Percentiles rank a stretch among this genome's conserved stretches.
phyloP scores from a whole-genome alignment of 2,329 filamentous ascomycete species.

The Stagonosporopsis chrysanthemi region DNA sequence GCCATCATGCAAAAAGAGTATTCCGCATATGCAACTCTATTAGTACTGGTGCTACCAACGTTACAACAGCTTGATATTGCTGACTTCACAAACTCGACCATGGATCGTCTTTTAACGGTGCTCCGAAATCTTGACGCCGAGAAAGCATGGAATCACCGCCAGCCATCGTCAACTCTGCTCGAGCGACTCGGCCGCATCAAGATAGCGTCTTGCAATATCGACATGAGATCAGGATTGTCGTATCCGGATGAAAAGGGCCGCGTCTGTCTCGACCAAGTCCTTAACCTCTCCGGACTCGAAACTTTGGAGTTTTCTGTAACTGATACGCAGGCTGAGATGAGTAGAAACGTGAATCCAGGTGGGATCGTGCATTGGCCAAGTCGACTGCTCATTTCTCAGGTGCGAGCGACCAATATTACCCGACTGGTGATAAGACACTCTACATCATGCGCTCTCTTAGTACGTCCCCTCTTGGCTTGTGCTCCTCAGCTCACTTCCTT shows the following conservation, averaged over 20 bases:
- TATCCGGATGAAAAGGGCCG: slow-evolving; percentile 12
- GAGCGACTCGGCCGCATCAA: slow-evolving; percentile 28
- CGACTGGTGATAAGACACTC: slow-evolving; percentile 32
- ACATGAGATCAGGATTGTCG: slow-evolving; percentile 22
- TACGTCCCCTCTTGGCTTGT: slow-evolving; percentile 20
- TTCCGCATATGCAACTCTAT: slow-evolving; percentile 34
- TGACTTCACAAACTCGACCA: slow-evolving; percentile 28
- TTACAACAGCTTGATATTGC: slow-evolving; percentile 28
- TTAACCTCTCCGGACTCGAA: slow-evolving; percentile 25
- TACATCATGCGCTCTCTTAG: slow-evolving; percentile 5
- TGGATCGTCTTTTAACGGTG: slow-evolving; percentile 28
- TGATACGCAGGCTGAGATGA: slow-evolving; percentile 6
- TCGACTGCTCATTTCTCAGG: slow-evolving; percentile 5
- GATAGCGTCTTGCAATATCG: slow-evolving; percentile 29
- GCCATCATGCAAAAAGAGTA: slow-evolving; percentile 34
- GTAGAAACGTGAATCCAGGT: neutral
- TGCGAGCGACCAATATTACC: slow-evolving; percentile 27
- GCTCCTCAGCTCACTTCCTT: slow-evolving; percentile 33
- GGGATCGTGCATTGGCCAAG: neutral
- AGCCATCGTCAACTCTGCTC: slow-evolving; percentile 21
- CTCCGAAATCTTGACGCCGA: slow-evolving; percentile 26
- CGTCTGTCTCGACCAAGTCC: slow-evolving; percentile 20
- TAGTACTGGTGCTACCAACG: slow-evolving; percentile 31
- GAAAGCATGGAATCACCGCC: slow-evolving; percentile 8
- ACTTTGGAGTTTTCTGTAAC: slow-evolving; percentile 27